Percentiles rank a stretch among this genome's conserved stretches.
Conservation (phyloP, 1,284 basidiomycete species). For the Termitomyces sp. region DNA sequence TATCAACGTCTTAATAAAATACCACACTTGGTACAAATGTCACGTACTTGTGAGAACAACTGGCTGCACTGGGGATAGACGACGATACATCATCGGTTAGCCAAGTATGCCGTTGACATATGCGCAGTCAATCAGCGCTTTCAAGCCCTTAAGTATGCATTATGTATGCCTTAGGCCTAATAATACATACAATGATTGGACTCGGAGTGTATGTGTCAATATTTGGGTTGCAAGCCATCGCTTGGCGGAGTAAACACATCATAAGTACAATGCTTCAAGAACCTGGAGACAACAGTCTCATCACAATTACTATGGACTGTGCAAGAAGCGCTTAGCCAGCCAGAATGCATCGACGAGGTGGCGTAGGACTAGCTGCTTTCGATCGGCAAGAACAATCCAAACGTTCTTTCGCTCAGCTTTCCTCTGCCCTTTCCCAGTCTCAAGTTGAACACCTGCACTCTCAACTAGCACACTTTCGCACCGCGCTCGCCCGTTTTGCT, state of each 20-base stretch:
- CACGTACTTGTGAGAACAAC: slow-evolving; percentile 11
- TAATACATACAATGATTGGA: too few species aligned
- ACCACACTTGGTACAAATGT: slow-evolving; percentile 3
- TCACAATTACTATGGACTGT: background rate
- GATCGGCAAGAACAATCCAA: slow-evolving; percentile 69
- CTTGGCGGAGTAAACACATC: background rate
- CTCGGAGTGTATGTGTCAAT: background rate
- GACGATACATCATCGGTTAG: background rate
- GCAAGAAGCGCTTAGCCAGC: background rate
- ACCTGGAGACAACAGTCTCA: too few species aligned
- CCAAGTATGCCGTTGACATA: background rate
- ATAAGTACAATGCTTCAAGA: too few species aligned
- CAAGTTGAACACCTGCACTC: slow-evolving; percentile 78
- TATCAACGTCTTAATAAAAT: background rate
- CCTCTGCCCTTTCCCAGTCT: slow-evolving; percentile 68
- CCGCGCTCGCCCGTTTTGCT: slow-evolving; percentile 79
- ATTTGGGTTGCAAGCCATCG: background rate
- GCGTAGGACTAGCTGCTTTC: slow-evolving; percentile 72
- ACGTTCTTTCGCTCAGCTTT: slow-evolving; percentile 77
- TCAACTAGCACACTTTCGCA: slow-evolving; percentile 83
- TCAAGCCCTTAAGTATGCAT: too few species aligned
- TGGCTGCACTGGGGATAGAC: background rate
- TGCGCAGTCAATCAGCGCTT: background rate
- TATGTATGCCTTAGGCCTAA: too few species aligned
- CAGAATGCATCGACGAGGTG: slow-evolving; percentile 63